Conservation (phyloP, 2,329 filamentous ascomycete species). For the Sordariomycetes sp. region DNA sequence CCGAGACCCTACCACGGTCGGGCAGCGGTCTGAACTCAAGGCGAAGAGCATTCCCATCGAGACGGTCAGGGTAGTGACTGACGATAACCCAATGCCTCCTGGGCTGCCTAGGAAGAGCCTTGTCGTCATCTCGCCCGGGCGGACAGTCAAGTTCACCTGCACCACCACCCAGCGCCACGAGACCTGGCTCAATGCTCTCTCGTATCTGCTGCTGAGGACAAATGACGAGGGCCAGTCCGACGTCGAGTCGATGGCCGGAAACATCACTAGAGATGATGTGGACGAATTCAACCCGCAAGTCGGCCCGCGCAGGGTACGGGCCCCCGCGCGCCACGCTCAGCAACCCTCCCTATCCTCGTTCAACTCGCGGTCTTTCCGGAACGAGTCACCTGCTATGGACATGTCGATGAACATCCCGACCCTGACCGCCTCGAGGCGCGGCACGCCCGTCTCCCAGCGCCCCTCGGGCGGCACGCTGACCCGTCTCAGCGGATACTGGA, state of each 20-base stretch:
- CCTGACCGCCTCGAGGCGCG: constrained; percentile 38
- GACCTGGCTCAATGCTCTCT: constrained; percentile 96
- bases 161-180: constrained; percentile 90
- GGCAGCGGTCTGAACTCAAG: constrained; percentile 57
- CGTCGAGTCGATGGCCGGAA: constrained; percentile 45
- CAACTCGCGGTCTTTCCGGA: constrained; percentile 61
- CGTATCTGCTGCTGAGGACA: constrained; percentile 78
- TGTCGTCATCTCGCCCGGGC: constrained; percentile 78
- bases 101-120: constrained; percentile 91
- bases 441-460: constrained; percentile 20
- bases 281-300: constrained; percentile 71
- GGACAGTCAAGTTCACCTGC: constrained; percentile 88
- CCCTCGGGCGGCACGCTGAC: constrained; percentile 38
- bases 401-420: constrained; percentile 31
- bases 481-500: constrained; percentile 51
- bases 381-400: constrained; percentile 42
- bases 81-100: constrained; percentile 91
- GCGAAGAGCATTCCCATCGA: constrained; percentile 92
- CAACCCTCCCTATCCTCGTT: constrained; percentile 67
- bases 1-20: constrained; percentile 68
- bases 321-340: constrained; percentile 36
- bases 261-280: constrained; percentile 51
- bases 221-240: constrained; percentile 47
- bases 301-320: constrained; percentile 19
- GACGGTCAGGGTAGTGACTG: constrained; percentile 79